phyloP scores from a whole-genome alignment of 1,139 yeast genomes.

The Yamadazyma pseudoaaseri region DNA sequence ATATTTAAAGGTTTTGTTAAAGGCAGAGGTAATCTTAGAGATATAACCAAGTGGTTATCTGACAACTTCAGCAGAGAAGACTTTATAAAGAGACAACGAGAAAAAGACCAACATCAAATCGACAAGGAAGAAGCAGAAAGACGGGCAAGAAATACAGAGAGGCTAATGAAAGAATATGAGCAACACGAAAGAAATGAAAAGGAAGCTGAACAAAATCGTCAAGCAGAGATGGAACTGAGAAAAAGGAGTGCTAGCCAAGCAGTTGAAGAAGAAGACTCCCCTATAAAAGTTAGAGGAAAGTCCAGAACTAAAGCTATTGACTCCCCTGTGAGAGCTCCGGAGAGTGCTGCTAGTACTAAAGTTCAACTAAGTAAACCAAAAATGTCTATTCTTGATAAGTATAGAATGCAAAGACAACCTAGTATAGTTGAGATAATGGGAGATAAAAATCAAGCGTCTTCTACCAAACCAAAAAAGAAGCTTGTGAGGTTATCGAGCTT shows the following conservation, averaged over 20 bases:
- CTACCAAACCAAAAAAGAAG: slow-evolving; percentile 24
- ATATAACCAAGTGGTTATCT: slow-evolving; percentile 50
- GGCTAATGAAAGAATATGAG: slow-evolving; percentile 16
- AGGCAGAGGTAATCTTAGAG: slow-evolving; percentile 55
- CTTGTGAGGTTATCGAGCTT: slow-evolving; percentile 35
- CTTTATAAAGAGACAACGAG: slow-evolving; percentile 27
- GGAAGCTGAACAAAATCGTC: slow-evolving; percentile 8
- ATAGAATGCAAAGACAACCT: slow-evolving; percentile 32
- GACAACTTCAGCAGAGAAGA: slow-evolving; percentile 33
- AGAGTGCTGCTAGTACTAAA: slow-evolving; percentile 38
- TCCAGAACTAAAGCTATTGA: slow-evolving; percentile 25
- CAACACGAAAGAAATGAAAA: slow-evolving; percentile 9
- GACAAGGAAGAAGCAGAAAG: slow-evolving; percentile 19
- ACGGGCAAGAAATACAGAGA: slow-evolving; percentile 12
- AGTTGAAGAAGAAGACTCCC: slow-evolving; percentile 18
- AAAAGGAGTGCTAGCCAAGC: slow-evolving; percentile 1
- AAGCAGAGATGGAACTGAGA: slow-evolving; percentile 7
- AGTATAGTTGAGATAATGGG: slow-evolving; percentile 22
- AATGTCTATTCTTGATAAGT: slow-evolving; percentile 54
- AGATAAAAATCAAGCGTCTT: slow-evolving; percentile 12
- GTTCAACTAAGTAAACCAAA: slow-evolving; percentile 55
- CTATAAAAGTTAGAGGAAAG: slow-evolving; percentile 33
- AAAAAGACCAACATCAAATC: slow-evolving; percentile 14
- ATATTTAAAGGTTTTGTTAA: slow-evolving; percentile 62
- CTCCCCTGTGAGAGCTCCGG: slow-evolving; percentile 19